A percentile compares a stretch with the other conserved stretches of the same genome.
Evolutionary conservation across 495 filamentous ascomycete genomes (phyloP).

Genomic region (Trichoderma orchidacearum): DNA sequence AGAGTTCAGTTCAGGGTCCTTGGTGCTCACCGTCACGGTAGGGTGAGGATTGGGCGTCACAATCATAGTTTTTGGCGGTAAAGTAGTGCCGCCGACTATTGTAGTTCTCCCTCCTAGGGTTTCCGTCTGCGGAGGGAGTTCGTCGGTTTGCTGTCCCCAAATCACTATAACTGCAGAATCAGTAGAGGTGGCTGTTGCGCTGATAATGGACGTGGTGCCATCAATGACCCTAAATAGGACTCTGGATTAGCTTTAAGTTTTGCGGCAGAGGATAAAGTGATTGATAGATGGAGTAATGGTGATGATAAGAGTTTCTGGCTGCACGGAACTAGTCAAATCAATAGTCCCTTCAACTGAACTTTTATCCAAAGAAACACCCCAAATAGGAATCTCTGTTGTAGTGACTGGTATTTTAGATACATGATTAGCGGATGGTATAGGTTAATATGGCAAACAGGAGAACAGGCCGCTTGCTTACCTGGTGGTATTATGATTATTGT

Average conservation of each 20-base stretch:
- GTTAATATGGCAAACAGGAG: not conserved
- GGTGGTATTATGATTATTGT: not conserved
- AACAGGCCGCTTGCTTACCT: not conserved
- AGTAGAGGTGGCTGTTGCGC: not conserved
- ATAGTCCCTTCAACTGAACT: not conserved
- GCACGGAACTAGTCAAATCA: not conserved
- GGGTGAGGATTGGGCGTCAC: constrained; percentile 4
- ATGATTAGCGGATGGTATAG: not conserved
- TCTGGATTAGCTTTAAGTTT: not conserved
- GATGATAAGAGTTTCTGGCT: not conserved
- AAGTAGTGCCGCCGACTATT: not conserved
- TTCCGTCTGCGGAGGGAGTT: too few species aligned
- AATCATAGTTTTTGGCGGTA: not conserved
- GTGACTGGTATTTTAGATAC: too few species aligned
- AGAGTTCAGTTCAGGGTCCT: not conserved
- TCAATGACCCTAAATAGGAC: not conserved
- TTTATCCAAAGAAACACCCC: not conserved
- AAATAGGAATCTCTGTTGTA: not conserved
- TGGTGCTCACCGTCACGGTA: constrained; percentile 1
- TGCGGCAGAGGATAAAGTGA: too few species aligned
- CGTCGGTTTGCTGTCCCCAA: not conserved
- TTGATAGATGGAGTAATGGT: not conserved
- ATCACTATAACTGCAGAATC: not conserved
- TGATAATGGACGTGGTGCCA: not conserved
- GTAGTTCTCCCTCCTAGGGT: not conserved